Base-by-base conservation (phyloP, 768 basidiomycete species). In the Mrakia frigida region DNA sequence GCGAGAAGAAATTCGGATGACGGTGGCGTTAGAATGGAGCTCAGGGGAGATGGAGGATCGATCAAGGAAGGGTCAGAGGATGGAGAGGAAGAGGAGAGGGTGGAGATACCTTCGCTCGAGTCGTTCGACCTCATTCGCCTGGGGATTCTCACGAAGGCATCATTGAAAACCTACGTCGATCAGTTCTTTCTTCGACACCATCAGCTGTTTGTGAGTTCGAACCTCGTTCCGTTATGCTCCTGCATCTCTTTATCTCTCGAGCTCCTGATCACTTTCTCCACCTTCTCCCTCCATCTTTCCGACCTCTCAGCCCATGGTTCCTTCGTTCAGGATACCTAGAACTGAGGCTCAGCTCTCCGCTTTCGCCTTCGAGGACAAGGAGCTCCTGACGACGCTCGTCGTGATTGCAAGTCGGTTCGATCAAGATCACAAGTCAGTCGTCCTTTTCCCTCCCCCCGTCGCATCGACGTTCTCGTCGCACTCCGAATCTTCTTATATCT, bases 141-240 rank as follows among this genome's bases (percentile, higher is more conserved):
- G 37, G 76, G 76, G 7, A 50, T 75, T 6, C 33, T 80, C 25
- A 67, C 73, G 5, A 43, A 41, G 21, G 25, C 56, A 35, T 61
- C 73, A 68, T 74, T 80, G 4, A 70, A 39, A 33, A 74, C 75
- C 23, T 78, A 76, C 65, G 77, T 80, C 31, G 74, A 79, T 23
- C 67, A 70, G 25, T 80, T 80, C 61, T 79, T 79, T 53, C 35
- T 39, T 2, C 43, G 78, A 25, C 75, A 76, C 60, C 79, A 79
- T 67, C 76, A 78, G 70, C 61, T 80, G 59, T 80, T 78, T 52
- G 74, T 75, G 39, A 59, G 74, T 75, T n/a, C n/a, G n/a, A n/a
- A 3, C 35, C 21, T 11, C n/a, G 13, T 23, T 39, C 61, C 35
- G 3, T 4, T 56, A 1, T 25, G 2, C 10, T 28, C 31, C 37